Conservation (phyloP, 2,329 filamentous ascomycete species). For the Xylariaceae sp. region DNA sequence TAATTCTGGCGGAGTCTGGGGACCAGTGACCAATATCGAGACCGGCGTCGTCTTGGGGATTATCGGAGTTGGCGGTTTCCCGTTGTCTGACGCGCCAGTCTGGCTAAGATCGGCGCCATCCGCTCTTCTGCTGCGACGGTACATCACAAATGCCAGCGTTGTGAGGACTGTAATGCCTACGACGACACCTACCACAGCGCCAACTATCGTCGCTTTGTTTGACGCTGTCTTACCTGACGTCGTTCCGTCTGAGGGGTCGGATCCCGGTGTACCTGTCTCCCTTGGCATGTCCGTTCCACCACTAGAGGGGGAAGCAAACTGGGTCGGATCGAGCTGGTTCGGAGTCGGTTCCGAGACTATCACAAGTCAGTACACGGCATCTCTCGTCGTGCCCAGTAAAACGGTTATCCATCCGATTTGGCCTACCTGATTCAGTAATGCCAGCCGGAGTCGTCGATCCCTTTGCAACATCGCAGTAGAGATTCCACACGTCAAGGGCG, state of each 20-base stretch:
- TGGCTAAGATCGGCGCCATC: neutral
- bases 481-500: slow-evolving; percentile 41
- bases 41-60: neutral
- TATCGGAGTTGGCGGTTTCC: neutral
- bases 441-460: slow-evolving; percentile 37
- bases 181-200: slow-evolving; percentile 34
- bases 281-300: slow-evolving; percentile 9
- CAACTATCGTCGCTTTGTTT: slow-evolving; percentile 27
- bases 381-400: neutral
- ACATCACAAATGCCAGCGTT: slow-evolving; percentile 36
- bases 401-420: neutral
- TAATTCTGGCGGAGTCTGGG: slow-evolving; percentile 11
- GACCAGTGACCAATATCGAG: slow-evolving; percentile 22
- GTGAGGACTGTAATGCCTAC: slow-evolving; percentile 30
- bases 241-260: slow-evolving; percentile 29
- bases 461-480: slow-evolving; percentile 47
- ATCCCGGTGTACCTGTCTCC: slow-evolving; percentile 5
- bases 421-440: slow-evolving; percentile 35
- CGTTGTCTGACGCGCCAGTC: neutral
- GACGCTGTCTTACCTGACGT: slow-evolving; percentile 24
- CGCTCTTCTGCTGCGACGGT: slow-evolving; percentile 19
- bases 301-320: neutral
- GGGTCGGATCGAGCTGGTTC: neutral
- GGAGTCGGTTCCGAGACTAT: slow-evolving; percentile 26
- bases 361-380: slow-evolving; percentile 14